phyloP scores from a whole-genome alignment of 2,329 filamentous ascomycete genomes.

The Alternaria tenuissima region DNA sequence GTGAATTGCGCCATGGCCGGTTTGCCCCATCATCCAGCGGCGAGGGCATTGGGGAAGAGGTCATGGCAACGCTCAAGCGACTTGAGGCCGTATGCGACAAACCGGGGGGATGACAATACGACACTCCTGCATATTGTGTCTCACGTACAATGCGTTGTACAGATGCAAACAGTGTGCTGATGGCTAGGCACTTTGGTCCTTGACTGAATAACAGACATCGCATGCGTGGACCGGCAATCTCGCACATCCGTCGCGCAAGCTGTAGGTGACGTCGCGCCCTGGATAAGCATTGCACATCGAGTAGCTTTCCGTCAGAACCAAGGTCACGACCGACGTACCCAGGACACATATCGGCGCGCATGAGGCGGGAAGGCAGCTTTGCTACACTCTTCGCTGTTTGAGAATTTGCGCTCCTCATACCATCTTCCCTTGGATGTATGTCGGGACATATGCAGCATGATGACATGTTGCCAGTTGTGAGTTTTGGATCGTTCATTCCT shows the following conservation, averaged over 20 bases:
- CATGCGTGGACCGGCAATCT: background rate
- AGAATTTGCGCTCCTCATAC: background rate
- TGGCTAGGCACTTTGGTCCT: background rate
- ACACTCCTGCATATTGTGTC: background rate
- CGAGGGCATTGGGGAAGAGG: conserved; percentile 70
- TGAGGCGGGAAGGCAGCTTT: background rate
- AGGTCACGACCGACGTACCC: background rate
- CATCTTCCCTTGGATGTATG: background rate
- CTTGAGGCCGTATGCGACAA: conserved; percentile 68
- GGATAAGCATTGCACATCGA: background rate
- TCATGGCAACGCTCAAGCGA: conserved; percentile 70
- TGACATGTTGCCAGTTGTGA: background rate
- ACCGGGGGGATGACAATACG: conserved; percentile 27
- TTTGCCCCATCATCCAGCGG: conserved; percentile 61
- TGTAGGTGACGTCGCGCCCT: background rate
- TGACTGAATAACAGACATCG: background rate
- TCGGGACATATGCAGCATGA: background rate
- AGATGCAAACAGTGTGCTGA: background rate
- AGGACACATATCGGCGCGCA: background rate
- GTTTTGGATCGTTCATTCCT: background rate
- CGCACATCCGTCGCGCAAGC: background rate
- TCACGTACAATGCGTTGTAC: background rate
- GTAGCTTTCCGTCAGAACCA: background rate
- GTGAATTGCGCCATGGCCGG: conserved; percentile 82
- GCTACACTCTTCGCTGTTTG: background rate